phyloP scores from a whole-genome alignment of 225 moss, liverwort and hornwort species.

The Anthoceros angustus region DNA sequence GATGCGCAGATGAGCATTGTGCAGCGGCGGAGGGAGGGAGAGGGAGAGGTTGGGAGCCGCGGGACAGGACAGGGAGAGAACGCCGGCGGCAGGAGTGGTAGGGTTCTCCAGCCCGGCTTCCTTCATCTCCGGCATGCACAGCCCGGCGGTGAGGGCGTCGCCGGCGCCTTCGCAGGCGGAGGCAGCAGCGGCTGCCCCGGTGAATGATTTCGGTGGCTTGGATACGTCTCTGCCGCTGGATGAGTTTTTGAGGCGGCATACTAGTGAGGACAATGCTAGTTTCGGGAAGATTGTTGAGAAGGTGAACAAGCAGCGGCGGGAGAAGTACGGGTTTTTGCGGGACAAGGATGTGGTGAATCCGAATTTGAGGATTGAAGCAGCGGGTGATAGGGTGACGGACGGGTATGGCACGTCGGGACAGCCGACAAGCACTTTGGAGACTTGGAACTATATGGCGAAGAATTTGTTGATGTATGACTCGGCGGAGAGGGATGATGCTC shows the following conservation, averaged over 20 bases:
- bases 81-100: slow-evolving; percentile 34
- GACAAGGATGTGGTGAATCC: slow-evolving; percentile 56
- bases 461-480: slow-evolving; percentile 92
- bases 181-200: slow-evolving; percentile 12
- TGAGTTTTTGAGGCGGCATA: slow-evolving; percentile 66
- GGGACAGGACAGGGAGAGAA: slow-evolving; percentile 42
- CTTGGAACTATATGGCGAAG: slow-evolving; percentile 79
- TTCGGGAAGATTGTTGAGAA: slow-evolving; percentile 79
- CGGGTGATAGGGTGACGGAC: slow-evolving; percentile 63
- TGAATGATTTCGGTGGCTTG: slow-evolving; percentile 26
- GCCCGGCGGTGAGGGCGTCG: slow-evolving; percentile 66
- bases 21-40: slow-evolving; percentile 55
- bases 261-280: slow-evolving; percentile 94
- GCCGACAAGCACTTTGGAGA: slow-evolving; percentile 58
- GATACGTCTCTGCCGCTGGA: slow-evolving; percentile 65
- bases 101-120: slow-evolving; percentile 51
- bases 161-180: slow-evolving; percentile 41
- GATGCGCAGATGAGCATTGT: slow-evolving; percentile 85
- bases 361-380: slow-evolving; percentile 32
- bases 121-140: slow-evolving; percentile 49
- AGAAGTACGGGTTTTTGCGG: slow-evolving; percentile 47
- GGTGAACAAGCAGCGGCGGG: slow-evolving; percentile 76
- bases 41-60: slow-evolving; percentile 21
- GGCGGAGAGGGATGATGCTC: slow-evolving; percentile 79
- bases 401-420: slow-evolving; percentile 94